Conservation (phyloP, 2,329 filamentous ascomycete species). For the Nakataea oryzae region DNA sequence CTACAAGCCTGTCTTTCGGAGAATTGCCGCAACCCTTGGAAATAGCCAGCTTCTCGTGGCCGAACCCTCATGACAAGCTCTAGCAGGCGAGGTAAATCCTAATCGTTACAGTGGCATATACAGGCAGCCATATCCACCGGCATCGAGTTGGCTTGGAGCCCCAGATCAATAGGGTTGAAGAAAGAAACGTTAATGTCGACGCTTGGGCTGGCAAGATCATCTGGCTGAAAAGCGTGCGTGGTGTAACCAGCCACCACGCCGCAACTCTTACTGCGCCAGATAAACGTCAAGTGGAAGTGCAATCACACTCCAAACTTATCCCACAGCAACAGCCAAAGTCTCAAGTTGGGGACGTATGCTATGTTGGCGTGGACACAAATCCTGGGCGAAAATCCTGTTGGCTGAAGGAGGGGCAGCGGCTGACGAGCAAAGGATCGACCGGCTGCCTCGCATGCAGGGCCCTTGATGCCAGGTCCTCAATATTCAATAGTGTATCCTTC, state of each 20-base stretch:
- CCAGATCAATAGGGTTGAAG: too few species aligned
- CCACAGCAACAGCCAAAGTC: background rate
- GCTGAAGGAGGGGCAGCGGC: too few species aligned
- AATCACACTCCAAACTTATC: background rate
- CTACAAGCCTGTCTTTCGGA: background rate
- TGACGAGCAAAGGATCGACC: background rate
- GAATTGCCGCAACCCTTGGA: background rate
- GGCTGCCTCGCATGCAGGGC: background rate
- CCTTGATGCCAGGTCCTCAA: background rate
- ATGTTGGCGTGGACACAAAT: background rate
- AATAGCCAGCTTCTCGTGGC: background rate
- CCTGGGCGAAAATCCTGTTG: background rate
- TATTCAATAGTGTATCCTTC: too few species aligned
- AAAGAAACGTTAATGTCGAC: too few species aligned
- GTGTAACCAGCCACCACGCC: too few species aligned
- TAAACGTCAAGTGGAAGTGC: background rate
- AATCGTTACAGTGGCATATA: background rate
- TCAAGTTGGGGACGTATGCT: background rate
- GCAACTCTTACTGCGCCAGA: too few species aligned
- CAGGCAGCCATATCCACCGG: too few species aligned
- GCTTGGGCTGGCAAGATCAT: too few species aligned
- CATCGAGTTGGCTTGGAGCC: too few species aligned
- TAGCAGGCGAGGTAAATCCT: background rate
- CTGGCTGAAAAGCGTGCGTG: too few species aligned
- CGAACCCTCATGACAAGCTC: background rate